A percentile compares a stretch with the other conserved stretches of the same genome.
Conservation (phyloP, 352 stramenopile species). For the Phytophthora kernoviae region DNA sequence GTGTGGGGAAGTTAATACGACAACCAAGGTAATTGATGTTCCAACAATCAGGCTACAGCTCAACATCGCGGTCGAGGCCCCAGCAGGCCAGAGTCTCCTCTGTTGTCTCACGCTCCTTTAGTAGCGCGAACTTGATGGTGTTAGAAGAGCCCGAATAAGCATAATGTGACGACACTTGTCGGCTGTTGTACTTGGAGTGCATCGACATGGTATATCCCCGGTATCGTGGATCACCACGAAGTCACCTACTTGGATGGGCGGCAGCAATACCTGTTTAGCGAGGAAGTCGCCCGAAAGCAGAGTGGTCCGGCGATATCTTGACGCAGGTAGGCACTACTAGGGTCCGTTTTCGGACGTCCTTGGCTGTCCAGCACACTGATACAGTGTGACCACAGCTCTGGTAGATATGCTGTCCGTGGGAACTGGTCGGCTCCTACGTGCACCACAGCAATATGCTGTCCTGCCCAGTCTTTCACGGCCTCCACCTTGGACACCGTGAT, state of each 20-base stretch:
- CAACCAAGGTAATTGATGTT: slow-evolving; percentile 4
- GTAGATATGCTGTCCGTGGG: slow-evolving; percentile 86
- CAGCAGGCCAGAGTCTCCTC: slow-evolving; percentile 75
- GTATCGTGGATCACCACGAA: slow-evolving; percentile 88
- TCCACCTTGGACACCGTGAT: slow-evolving; percentile 90
- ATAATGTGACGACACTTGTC: slow-evolving; percentile 68
- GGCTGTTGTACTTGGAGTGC: slow-evolving; percentile 90
- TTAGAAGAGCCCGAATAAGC: slow-evolving; percentile 47
- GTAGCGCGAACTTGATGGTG: slow-evolving; percentile 52
- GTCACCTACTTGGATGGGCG: slow-evolving; percentile 76
- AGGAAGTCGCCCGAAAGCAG: slow-evolving; percentile 94
- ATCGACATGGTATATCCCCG: slow-evolving; percentile 90
- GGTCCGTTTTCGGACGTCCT: slow-evolving; percentile 50
- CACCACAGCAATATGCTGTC: slow-evolving; percentile 80
- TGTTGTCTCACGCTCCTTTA: slow-evolving; percentile 72
- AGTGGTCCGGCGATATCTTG: slow-evolving; percentile 92
- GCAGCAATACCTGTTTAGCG: slow-evolving; percentile 71
- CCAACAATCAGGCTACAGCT: slow-evolving; percentile 20
- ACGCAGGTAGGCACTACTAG: slow-evolving; percentile 43
- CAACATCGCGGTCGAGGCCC: slow-evolving; percentile 56
- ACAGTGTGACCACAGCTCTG: slow-evolving; percentile 82
- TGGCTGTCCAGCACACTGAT: slow-evolving; percentile 70
- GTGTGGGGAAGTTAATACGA: slow-evolving; percentile 17
- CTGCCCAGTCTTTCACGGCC: slow-evolving; percentile 86
- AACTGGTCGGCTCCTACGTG: slow-evolving; percentile 93